Evolutionary conservation across 352 stramenopile genomes (phyloP), one percentile per base, ranked within the genome.

Genomic region (Phytophthora rubi): DNA sequence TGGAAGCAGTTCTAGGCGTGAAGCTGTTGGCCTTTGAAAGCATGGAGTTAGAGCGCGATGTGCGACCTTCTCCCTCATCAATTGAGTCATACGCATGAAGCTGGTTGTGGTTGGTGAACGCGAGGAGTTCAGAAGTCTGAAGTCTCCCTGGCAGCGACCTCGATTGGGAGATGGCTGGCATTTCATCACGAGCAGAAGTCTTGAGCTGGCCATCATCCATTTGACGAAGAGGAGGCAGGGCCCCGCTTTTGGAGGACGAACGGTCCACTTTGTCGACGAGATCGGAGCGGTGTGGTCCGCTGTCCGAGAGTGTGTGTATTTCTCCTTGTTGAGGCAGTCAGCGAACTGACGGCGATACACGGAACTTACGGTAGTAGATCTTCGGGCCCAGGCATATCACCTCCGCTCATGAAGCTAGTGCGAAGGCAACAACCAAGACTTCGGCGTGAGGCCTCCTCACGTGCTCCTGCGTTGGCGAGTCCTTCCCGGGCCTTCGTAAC

Each of bases 361-460:
- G 42, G 21, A 54, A 62, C 32, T 65, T 62, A 68, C 21, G 28
- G 39, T 54, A 35, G 51, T 28, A 21, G 42, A 61, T 52, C 32
- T 23, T 33, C 54, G 63, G 53, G n/a, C n/a, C 23, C 47, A 65
- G 37, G 53, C 56, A 49, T 64, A 39, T 21, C 10, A 28, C 59
- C 54, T 21, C 53, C 59, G 65, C 54, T 49, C 69, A 76, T 76
- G 53, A 76, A 76, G 63, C 59, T 69, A 26, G 44, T 37, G 51
- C 58, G 21, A 55, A 26, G 30, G 26, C 23, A 13, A 52, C 18
- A 37, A 6, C 10, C n/a, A n/a, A 59, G 33, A n/a, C 63, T 53
- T 63, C 53, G 59, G 16, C 45, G 18, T 44, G 28, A 65, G 39
- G 49, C 10, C 15, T 59, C n/a, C n/a, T 21, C 45, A 30, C 26